Evolutionary conservation across 805 yeast species (phyloP).

Genomic region (Lachancea lanzarotensis): DNA sequence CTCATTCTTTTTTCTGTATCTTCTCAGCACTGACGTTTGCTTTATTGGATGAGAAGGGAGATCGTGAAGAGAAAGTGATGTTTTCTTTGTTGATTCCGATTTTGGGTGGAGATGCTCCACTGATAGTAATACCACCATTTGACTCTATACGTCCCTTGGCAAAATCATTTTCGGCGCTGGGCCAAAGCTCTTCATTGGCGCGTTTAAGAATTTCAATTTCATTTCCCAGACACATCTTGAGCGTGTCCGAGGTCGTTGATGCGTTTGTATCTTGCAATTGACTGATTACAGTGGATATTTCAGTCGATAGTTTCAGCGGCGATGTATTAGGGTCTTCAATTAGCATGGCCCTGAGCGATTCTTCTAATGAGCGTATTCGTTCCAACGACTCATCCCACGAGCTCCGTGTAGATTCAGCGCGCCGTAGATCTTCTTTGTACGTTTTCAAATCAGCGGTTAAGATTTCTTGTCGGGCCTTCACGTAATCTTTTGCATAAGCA

Average conservation of each 20-base stretch:
- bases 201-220: conserved; percentile 20
- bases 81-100: conserved; percentile 16
- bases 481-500: conserved; percentile 19
- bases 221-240: conserved; percentile 5
- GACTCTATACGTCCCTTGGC: neutral
- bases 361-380: conserved; percentile 19
- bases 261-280: conserved; percentile 1
- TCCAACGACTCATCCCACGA: conserved; percentile 23
- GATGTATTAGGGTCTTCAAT: conserved; percentile 1
- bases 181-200: conserved; percentile 18
- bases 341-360: conserved; percentile 8
- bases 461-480: conserved; percentile 20
- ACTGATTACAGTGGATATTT: neutral
- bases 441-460: conserved; percentile 20
- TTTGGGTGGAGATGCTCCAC: conserved; percentile 29
- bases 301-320: neutral
- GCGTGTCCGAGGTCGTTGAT: neutral
- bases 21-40: neutral
- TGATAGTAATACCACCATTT: neutral
- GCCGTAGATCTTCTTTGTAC: conserved; percentile 20
- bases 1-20: conserved; percentile 4
- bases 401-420: conserved; percentile 12
- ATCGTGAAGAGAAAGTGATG: neutral
- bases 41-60: neutral
- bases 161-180: neutral